Percentiles rank a stretch among this genome's conserved stretches.
Conservation (phyloP, 2,329 filamentous ascomycete species). For the Pseudocercospora fuligena region DNA sequence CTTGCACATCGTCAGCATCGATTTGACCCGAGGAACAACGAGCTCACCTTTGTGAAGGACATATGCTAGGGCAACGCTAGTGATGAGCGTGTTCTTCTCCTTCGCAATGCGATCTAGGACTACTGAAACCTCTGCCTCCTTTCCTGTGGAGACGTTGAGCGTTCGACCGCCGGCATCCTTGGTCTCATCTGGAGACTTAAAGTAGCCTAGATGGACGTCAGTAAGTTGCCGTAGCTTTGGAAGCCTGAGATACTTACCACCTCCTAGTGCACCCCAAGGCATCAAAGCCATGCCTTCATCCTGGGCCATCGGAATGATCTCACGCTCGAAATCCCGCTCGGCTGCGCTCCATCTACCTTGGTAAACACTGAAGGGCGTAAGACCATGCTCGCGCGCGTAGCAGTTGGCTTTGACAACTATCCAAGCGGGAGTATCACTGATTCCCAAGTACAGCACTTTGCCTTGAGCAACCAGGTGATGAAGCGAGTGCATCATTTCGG, state of each 20-base stretch:
- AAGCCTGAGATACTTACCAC: background rate
- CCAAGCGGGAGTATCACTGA: conserved; percentile 71
- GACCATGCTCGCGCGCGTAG: conserved; percentile 69
- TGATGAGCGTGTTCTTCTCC: conserved; percentile 51
- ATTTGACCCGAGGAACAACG: background rate
- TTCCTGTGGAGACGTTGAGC: conserved; percentile 15
- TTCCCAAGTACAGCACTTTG: conserved; percentile 70
- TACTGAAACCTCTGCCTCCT: conserved; percentile 49
- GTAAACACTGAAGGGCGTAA: conserved; percentile 71
- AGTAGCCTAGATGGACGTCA: conserved; percentile 10
- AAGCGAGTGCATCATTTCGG: conserved; percentile 70
- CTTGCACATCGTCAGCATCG: background rate
- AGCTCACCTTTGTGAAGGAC: conserved; percentile 64
- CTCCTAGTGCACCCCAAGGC: conserved; percentile 59
- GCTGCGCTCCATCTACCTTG: conserved; percentile 60
- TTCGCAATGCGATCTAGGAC: conserved; percentile 65
- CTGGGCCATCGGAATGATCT: conserved; percentile 65
- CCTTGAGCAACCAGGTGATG: conserved; percentile 63
- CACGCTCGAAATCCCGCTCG: conserved; percentile 55
- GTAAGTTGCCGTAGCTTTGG: background rate
- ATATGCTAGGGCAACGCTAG: conserved; percentile 64
- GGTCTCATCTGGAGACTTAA: conserved; percentile 18
- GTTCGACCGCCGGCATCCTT: conserved; percentile 13
- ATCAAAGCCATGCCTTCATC: conserved; percentile 63
- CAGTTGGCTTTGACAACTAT: conserved; percentile 29